Percentiles rank a stretch among this genome's conserved stretches.
phyloP scores from a whole-genome alignment of 176 grass and related monocot species.

The Hsuehochloa calcarea region DNA sequence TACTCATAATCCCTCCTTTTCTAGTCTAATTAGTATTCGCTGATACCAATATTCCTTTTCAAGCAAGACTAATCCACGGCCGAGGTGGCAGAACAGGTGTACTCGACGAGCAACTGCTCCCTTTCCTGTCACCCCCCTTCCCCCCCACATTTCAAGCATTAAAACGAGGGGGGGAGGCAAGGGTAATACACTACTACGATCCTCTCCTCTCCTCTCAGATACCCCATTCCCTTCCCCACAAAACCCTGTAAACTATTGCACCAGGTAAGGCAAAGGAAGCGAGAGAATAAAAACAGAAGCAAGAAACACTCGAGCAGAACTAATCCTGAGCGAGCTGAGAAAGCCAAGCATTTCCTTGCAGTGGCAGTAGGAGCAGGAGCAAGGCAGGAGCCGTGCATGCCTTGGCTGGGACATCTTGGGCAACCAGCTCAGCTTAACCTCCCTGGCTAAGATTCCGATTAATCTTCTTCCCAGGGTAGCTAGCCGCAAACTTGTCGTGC shows the following conservation, averaged over 20 bases:
- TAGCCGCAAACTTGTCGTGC: background rate
- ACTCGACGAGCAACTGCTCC: background rate
- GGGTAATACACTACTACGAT: background rate
- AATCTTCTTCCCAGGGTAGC: background rate
- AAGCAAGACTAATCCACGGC: background rate
- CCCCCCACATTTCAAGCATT: slow-evolving; percentile 41
- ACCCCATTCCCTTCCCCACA: slow-evolving; percentile 26
- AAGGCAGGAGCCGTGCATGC: background rate
- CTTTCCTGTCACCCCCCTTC: background rate
- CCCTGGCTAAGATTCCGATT: background rate
- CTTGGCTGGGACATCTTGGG: background rate
- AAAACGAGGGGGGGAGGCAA: slow-evolving; percentile 22
- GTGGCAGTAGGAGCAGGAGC: background rate
- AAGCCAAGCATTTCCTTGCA: slow-evolving; percentile 17
- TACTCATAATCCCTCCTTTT: background rate
- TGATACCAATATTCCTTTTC: background rate
- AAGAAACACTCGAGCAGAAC: slow-evolving; percentile 22
- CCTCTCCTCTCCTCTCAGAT: background rate
- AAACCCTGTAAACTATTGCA: slow-evolving; percentile 32
- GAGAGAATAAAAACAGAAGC: background rate
- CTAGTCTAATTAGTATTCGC: background rate
- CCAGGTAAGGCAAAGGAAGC: slow-evolving; percentile 6
- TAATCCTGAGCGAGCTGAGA: background rate
- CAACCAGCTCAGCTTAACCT: background rate
- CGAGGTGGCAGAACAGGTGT: slow-evolving; percentile 40